Evolutionary conservation across 495 filamentous ascomycete genomes (phyloP).

Genomic region (Aspergillus ostianus): DNA sequence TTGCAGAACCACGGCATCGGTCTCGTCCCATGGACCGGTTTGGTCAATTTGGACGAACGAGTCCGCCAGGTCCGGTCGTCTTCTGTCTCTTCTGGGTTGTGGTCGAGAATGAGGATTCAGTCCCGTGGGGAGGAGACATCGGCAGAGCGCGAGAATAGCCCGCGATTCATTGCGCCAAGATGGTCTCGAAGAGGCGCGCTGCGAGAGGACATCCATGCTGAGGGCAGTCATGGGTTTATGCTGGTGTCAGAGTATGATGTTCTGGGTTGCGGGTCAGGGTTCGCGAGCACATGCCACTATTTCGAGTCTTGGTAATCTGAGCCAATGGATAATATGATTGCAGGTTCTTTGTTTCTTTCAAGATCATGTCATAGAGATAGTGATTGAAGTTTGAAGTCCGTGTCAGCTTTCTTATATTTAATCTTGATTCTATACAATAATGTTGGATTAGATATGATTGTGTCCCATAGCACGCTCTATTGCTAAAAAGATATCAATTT

Average conservation of each 20-base stretch:
- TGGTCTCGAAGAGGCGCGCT: too few relatives aligned
- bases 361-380: not conserved
- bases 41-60: too few relatives aligned
- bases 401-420: not conserved
- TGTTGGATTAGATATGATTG: slow-evolving; percentile 19
- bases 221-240: too few relatives aligned
- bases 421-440: not conserved
- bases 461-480: slow-evolving; percentile 3
- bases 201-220: too few relatives aligned
- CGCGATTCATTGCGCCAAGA: too few relatives aligned
- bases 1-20: not conserved
- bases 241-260: not conserved
- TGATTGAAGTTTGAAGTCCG: not conserved
- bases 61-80: too few relatives aligned
- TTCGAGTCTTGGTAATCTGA: not conserved
- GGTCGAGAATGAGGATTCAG: too few relatives aligned
- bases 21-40: not conserved
- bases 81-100: too few relatives aligned
- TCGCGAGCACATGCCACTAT: not conserved
- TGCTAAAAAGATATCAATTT: not conserved
- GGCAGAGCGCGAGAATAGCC: not conserved
- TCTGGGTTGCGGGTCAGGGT: not conserved
- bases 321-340: not conserved
- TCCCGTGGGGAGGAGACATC: not conserved
- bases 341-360: not conserved